Conservation (phyloP, 192 early-diverging fungal genomes). For the Phlyctochytrium planicorne region DNA sequence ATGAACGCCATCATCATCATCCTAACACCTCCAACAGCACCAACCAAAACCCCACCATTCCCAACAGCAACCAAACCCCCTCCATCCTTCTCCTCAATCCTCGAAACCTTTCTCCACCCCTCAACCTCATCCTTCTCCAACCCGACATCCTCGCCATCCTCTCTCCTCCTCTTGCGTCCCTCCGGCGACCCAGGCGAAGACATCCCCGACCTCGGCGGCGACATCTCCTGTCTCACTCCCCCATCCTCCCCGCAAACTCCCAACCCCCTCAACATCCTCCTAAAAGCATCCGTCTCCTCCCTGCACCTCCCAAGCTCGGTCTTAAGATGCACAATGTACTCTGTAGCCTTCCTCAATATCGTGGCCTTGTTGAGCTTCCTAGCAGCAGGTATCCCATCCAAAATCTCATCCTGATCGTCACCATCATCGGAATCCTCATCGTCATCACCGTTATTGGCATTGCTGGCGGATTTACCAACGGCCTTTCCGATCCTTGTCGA, state of each 20-base stretch:
- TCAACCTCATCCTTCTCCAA: too few species aligned
- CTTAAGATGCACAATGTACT: slow-evolving; percentile 71
- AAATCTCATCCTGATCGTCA: slow-evolving; percentile 51
- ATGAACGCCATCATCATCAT: slow-evolving; percentile 39
- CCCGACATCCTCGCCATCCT: background rate
- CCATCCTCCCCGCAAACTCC: slow-evolving; percentile 11
- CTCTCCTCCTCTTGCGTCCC: slow-evolving; percentile 1
- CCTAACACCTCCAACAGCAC: slow-evolving; percentile 8
- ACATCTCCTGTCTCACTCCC: background rate
- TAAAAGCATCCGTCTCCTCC: slow-evolving; percentile 13
- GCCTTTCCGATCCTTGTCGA: slow-evolving; percentile 45
- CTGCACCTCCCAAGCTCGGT: background rate
- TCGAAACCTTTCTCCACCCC: too few species aligned
- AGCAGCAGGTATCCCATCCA: slow-evolving; percentile 82
- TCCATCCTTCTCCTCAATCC: too few species aligned
- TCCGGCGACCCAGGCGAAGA: background rate
- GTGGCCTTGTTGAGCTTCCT: slow-evolving; percentile 94
- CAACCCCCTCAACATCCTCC: slow-evolving; percentile 8
- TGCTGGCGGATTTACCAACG: slow-evolving; percentile 22
- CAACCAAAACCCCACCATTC: background rate
- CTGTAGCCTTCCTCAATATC: slow-evolving; percentile 84
- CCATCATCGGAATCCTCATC: slow-evolving; percentile 46
- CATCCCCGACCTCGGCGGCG: background rate
- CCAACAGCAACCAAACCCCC: background rate
- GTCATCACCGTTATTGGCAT: slow-evolving; percentile 53